phyloP scores from a whole-genome alignment of 169 alveolate genomes.

The Plasmodium falciparum region DNA sequence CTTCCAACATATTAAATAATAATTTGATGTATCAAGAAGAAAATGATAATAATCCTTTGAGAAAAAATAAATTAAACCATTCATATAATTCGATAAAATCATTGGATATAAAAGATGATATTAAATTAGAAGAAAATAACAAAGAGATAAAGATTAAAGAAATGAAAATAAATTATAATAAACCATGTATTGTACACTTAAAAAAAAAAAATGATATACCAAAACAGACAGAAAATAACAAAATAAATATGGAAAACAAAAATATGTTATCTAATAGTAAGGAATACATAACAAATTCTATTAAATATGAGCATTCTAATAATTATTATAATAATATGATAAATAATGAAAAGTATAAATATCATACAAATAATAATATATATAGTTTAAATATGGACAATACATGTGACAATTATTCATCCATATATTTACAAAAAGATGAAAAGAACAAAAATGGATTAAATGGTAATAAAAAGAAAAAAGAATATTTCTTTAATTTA shows the following conservation, averaged over 20 bases:
- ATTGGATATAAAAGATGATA: constrained; percentile 16
- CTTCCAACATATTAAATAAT: constrained; percentile 18
- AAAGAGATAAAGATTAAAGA: neutral
- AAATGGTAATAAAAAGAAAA: constrained; percentile 2
- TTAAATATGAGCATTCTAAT: constrained; percentile 1
- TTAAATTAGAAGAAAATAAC: constrained; percentile 14
- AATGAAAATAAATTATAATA: neutral
- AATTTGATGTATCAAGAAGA: constrained; percentile 3
- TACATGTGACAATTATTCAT: neutral
- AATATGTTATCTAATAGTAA: neutral
- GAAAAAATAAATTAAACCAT: neutral
- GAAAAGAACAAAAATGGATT: too few species aligned
- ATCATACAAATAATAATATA: neutral
- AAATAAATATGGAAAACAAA: neutral
- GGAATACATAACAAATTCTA: constrained; percentile 25
- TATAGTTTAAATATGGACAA: neutral
- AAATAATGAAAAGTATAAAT: neutral
- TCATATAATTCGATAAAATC: constrained; percentile 11
- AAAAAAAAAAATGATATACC: constrained; percentile 1
- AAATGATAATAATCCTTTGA: constrained; percentile 3
- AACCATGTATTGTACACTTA: too few species aligned
- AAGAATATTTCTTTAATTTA: constrained; percentile 11
- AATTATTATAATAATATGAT: constrained; percentile 9
- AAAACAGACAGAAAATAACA: neutral
- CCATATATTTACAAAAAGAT: too few species aligned